A percentile compares a stretch with the other conserved stretches of the same genome.
These are phyloP conservation scores for Cercophora sp. DNA, from an alignment of 495 filamentous ascomycete species.

Conservation along the genomic window DNA sequence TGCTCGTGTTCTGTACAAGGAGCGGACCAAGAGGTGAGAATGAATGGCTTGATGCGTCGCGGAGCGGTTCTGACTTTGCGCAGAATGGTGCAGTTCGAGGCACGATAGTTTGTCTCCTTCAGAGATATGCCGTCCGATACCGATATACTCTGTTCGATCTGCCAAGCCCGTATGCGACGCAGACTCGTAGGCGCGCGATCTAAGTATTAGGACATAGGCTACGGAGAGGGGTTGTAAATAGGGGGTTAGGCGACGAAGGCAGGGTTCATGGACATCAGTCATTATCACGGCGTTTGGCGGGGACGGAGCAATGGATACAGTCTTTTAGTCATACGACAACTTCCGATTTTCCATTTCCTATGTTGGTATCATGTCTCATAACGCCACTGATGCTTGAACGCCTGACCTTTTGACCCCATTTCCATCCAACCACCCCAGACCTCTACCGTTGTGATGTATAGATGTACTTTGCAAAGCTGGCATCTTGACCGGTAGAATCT, in stretches of 20 bases:
- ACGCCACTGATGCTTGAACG: too few species aligned
- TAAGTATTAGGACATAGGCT: too few species aligned
- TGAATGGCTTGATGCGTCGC: background rate
- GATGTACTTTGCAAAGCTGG: conserved; percentile 59
- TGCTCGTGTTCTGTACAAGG: conserved; percentile 94
- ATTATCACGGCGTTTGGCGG: conserved; percentile 13
- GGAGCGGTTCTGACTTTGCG: background rate
- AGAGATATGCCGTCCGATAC: conserved; percentile 13
- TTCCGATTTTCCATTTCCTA: background rate
- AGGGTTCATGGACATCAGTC: too few species aligned
- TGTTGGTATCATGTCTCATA: conserved; percentile 41
- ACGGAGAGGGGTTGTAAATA: too few species aligned
- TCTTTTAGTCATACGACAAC: background rate
- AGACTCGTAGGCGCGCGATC: too few species aligned
- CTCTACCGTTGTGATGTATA: too few species aligned
- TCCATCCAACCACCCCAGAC: too few species aligned
- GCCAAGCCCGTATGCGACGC: too few species aligned
- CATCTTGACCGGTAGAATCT: conserved; percentile 47
- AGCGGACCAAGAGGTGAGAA: conserved; percentile 88
- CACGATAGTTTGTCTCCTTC: conserved; percentile 51
- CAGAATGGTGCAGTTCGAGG: conserved; percentile 98
- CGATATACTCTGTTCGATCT: too few species aligned
- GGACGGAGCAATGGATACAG: background rate
- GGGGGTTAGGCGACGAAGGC: too few species aligned
- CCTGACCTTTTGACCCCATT: too few species aligned